These are phyloP conservation scores for Amanita brunnescens DNA, from an alignment of 768 basidiomycete species.

Conservation along the genomic window DNA sequence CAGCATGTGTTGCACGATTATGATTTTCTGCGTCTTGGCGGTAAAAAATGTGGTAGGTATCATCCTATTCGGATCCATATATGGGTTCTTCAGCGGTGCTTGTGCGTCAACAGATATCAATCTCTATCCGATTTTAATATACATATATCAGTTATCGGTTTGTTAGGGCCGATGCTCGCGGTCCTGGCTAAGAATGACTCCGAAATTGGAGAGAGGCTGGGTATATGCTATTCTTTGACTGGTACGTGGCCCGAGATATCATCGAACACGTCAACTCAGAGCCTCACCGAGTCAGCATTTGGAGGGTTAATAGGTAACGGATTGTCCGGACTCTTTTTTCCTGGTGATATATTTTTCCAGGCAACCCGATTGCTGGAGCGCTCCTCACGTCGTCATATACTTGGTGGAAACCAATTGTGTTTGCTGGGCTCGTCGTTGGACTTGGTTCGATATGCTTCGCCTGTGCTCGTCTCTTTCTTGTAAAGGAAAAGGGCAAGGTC, in stretches of 20 bases:
- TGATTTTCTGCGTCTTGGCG: constrained; percentile 37
- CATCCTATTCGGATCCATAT: constrained; percentile 30
- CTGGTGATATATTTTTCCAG: no score
- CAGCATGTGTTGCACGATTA: constrained; percentile 20
- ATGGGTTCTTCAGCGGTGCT: constrained; percentile 39
- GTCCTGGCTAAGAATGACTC: constrained; percentile 33
- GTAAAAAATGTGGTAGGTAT: constrained; percentile 25
- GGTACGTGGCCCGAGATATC: constrained; percentile 22
- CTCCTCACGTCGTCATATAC: constrained; percentile 40
- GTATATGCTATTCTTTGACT: constrained; percentile 39
- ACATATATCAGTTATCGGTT: constrained; percentile 25
- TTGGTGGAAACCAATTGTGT: constrained; percentile 57
- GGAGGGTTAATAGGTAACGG: constrained; percentile 41
- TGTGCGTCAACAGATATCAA: constrained; percentile 26
- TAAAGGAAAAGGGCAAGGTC: neutral
- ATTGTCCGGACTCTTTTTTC: no score
- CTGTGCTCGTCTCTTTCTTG: neutral
- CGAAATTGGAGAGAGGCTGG: constrained; percentile 48
- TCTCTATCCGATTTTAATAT: constrained; percentile 6
- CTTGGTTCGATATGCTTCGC: constrained; percentile 13
- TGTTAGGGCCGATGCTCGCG: constrained; percentile 36
- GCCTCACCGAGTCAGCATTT: constrained; percentile 25
- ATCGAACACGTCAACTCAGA: neutral
- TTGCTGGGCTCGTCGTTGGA: constrained; percentile 34
- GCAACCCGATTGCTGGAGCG: constrained; percentile 53